Base-by-base conservation (phyloP, 148 eudicot species). In the Cornus kousa region DNA sequence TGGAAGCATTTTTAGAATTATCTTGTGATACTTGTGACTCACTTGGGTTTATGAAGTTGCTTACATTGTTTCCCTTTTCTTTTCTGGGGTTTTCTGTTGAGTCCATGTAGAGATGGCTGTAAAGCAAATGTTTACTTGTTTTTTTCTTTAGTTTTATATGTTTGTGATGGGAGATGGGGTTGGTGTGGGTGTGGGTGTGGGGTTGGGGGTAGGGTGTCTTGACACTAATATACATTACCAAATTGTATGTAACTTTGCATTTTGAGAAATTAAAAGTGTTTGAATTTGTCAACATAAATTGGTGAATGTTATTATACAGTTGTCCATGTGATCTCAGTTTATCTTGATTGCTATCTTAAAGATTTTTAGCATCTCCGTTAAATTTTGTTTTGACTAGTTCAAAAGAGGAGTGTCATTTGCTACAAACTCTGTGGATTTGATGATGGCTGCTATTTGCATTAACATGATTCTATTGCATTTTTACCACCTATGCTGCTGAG, bases 231-330 rank as follows among this genome's bases (percentile, higher is more conserved):
- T 77, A 77, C 73, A 0, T 65, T 4, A 65, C 59, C 79, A 77
- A 77, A 77, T 68, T 68, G 79, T 77, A 68, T 77, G 72, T 68
- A 77, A 28, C 20, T 35, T 32, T 20, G 66, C 8, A 46, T 67
- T 40, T 16, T 76, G 71, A 53, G 50, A 68, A 67, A 39, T 77
- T 50, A 77, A 50, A 14, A 28, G 48, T 77, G 43, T 68, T 68
- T 32, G 20, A 59, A 33, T 10, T 59, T 74, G 16, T 74, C 65
- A 24, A 72, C 14, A 57, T 23, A 53, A 68, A 31, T 32, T 33
- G 48, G 48, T 68, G 50, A 53, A 66, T 66, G 39, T 24, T 22
- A 46, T 46, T 66, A 66, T 12, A 66, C 19, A 14, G 62, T 46
- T 43, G 57, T 68, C 73, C 28, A 17, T 77, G 33, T 33, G 28